A percentile compares a stretch with the other conserved stretches of the same genome.
These are phyloP conservation scores for Penicillium hesseltinei DNA, from an alignment of 2,329 filamentous ascomycete genomes.

Conservation along the genomic window DNA sequence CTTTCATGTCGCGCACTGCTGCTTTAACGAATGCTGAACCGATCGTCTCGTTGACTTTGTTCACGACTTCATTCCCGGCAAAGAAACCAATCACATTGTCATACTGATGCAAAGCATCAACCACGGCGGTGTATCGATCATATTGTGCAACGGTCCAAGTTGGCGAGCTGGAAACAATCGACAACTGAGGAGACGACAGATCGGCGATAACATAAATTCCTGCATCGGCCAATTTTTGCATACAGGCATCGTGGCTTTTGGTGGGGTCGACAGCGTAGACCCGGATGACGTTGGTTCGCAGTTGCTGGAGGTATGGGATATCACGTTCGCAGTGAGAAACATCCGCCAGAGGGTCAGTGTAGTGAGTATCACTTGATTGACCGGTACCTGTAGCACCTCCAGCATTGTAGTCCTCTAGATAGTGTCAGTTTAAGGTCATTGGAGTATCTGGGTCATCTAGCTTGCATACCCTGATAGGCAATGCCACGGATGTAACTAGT, in stretches of 20 bases:
- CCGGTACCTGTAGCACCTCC: slow-evolving; percentile 2
- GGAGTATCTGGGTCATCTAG: neutral
- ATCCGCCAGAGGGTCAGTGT: slow-evolving; percentile 79
- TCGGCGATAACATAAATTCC: slow-evolving; percentile 95
- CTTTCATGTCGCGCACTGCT: slow-evolving; percentile 89
- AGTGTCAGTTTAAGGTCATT: neutral
- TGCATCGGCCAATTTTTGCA: slow-evolving; percentile 72
- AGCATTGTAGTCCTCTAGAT: slow-evolving; percentile 5
- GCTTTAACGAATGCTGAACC: slow-evolving; percentile 92
- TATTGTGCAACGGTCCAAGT: slow-evolving; percentile 76
- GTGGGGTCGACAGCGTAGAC: slow-evolving; percentile 86
- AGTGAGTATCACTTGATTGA: slow-evolving; percentile 52
- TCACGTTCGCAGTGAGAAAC: slow-evolving; percentile 71
- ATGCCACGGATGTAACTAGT: slow-evolving; percentile 8
- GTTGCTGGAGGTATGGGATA: slow-evolving; percentile 71
- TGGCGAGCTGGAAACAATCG: slow-evolving; percentile 79
- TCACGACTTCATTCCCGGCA: slow-evolving; percentile 93
- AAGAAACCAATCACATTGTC: slow-evolving; percentile 94
- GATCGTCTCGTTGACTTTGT: slow-evolving; percentile 77
- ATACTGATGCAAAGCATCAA: slow-evolving; percentile 77
- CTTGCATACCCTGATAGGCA: slow-evolving; percentile 5
- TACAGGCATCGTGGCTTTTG: slow-evolving; percentile 74
- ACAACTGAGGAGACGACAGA: slow-evolving; percentile 72
- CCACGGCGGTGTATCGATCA: slow-evolving; percentile 73
- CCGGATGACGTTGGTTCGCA: slow-evolving; percentile 86